Conservation (phyloP, 805 yeast species). For the Myxozyma geophila region DNA sequence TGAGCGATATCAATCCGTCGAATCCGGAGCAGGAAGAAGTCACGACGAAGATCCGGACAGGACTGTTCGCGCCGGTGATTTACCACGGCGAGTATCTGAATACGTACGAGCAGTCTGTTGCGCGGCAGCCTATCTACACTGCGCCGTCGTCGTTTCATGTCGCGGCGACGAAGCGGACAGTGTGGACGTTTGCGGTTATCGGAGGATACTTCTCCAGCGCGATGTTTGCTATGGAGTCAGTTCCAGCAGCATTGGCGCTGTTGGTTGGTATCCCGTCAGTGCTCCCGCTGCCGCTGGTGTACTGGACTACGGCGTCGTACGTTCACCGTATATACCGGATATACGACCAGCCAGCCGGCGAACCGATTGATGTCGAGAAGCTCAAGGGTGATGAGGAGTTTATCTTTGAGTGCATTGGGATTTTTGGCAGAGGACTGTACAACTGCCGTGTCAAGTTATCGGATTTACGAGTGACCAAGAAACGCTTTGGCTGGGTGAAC, state of each 20-base stretch:
- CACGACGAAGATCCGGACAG: slow-evolving; percentile 17
- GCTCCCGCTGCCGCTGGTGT: slow-evolving; percentile 62
- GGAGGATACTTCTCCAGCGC: slow-evolving; percentile 36
- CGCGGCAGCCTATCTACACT: slow-evolving; percentile 37
- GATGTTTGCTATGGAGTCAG: slow-evolving; percentile 44
- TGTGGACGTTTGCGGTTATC: slow-evolving; percentile 34
- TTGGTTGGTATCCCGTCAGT: slow-evolving; percentile 51
- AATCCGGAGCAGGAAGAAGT: slow-evolving; percentile 23
- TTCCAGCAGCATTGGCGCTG: slow-evolving; percentile 55
- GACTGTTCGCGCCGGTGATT: slow-evolving; percentile 26
- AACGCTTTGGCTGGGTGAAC: slow-evolving; percentile 56
- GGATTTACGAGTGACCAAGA: slow-evolving; percentile 49
- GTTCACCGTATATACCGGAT: slow-evolving; percentile 74
- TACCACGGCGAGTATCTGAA: slow-evolving; percentile 22
- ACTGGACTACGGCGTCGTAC: slow-evolving; percentile 63
- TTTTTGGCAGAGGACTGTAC: slow-evolving; percentile 68
- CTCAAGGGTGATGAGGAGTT: slow-evolving; percentile 65
- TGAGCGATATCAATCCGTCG: slow-evolving; percentile 33
- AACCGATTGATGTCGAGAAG: slow-evolving; percentile 66
- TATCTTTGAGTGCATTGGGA: slow-evolving; percentile 67
- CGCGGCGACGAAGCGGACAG: slow-evolving; percentile 38
- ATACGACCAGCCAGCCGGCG: slow-evolving; percentile 52
- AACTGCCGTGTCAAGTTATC: slow-evolving; percentile 62
- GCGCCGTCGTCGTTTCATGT: slow-evolving; percentile 40
- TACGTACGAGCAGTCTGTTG: slow-evolving; percentile 16